Conservation (phyloP, 495 filamentous ascomycete species). For the Annulohypoxylon stygium region DNA sequence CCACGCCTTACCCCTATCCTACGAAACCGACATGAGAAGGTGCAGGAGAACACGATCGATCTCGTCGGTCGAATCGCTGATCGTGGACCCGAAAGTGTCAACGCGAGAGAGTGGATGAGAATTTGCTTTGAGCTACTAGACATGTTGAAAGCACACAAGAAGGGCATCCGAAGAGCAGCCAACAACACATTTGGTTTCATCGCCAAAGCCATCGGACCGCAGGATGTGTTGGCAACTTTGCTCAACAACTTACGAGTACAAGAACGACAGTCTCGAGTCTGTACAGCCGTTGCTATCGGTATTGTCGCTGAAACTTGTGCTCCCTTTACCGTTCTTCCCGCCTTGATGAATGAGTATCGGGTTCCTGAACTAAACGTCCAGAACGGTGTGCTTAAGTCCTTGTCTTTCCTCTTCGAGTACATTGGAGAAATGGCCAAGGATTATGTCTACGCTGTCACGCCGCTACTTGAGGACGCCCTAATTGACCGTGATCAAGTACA, state of each 20-base stretch:
- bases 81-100: conserved; percentile 93
- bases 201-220: conserved; percentile 98
- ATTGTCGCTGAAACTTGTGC: conserved; percentile 99
- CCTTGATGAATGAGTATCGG: conserved; percentile 99
- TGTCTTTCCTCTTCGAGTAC: conserved; percentile 98
- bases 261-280: conserved; percentile 97
- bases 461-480: conserved; percentile 96
- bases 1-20: conserved; percentile 96
- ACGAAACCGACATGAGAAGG: conserved; percentile 98
- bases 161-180: conserved; percentile 96
- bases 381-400: conserved; percentile 96
- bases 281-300: conserved; percentile 97
- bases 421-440: conserved; percentile 99
- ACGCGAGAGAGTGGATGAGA: conserved; percentile 99
- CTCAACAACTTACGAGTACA: conserved; percentile 97
- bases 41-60: conserved; percentile 99
- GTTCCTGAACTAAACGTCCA: conserved; percentile 99
- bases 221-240: conserved; percentile 95
- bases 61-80: conserved; percentile 98
- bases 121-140: conserved; percentile 99
- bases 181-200: conserved; percentile 99
- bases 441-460: conserved; percentile 98
- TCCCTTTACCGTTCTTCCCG: conserved; percentile 98
- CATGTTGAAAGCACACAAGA: conserved; percentile 99
- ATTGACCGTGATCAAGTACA: conserved; percentile 99